Conservation (phyloP, 2,329 filamentous ascomycete species). For the Xylaria sp. region DNA sequence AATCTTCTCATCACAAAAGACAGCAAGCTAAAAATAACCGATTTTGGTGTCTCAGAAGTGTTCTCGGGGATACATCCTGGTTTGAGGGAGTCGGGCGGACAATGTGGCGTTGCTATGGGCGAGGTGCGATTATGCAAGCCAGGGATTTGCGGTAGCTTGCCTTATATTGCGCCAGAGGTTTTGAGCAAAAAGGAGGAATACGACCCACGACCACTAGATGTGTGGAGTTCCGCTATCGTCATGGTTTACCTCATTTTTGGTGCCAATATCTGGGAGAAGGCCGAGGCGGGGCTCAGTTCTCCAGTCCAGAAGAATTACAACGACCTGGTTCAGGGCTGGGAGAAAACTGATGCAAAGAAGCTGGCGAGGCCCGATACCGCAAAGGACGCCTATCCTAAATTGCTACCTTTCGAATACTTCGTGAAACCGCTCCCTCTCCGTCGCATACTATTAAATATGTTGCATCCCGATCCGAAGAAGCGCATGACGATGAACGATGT, state of each 20-base stretch:
- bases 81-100: slow-evolving; percentile 75
- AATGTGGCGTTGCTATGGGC: slow-evolving; percentile 79
- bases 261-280: slow-evolving; percentile 79
- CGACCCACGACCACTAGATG: slow-evolving; percentile 83
- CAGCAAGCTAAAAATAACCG: slow-evolving; percentile 88
- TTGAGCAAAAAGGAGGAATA: slow-evolving; percentile 72
- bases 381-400: slow-evolving; percentile 73
- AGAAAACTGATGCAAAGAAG: slow-evolving; percentile 71
- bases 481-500: slow-evolving; percentile 77
- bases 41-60: slow-evolving; percentile 90
- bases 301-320: slow-evolving; percentile 67
- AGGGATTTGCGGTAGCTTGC: slow-evolving; percentile 85
- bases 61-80: slow-evolving; percentile 86
- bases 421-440: slow-evolving; percentile 76
- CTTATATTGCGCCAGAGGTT: slow-evolving; percentile 90
- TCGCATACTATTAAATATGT: slow-evolving; percentile 80
- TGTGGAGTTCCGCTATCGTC: slow-evolving; percentile 87
- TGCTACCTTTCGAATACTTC: slow-evolving; percentile 71
- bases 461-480: slow-evolving; percentile 79
- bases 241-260: slow-evolving; percentile 81
- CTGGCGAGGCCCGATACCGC: slow-evolving; percentile 48
- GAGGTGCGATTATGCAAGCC: slow-evolving; percentile 78
- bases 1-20: slow-evolving; percentile 83
- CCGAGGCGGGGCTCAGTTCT: slow-evolving; percentile 56
- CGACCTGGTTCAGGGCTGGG: slow-evolving; percentile 74